Conservation (phyloP, 371 early-diverging fungal genomes). For the Coemansia sp. region DNA sequence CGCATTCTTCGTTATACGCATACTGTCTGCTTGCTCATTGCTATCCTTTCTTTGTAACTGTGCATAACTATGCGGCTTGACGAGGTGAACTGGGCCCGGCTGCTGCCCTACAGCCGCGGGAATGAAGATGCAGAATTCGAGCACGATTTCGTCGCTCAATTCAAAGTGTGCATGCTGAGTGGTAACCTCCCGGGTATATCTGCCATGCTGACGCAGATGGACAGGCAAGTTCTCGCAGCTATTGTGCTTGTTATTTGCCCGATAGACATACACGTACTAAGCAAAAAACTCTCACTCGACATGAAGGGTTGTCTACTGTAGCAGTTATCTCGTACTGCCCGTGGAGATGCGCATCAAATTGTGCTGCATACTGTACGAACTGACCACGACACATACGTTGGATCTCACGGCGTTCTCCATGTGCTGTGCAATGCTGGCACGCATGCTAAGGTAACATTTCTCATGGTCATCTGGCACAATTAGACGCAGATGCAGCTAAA, state of each 20-base stretch:
- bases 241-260: background rate
- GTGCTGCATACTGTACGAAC: constrained; percentile 42
- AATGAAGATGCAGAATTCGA: constrained; percentile 37
- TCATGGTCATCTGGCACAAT: background rate
- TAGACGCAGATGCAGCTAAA: background rate
- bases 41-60: background rate
- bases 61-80: constrained; percentile 35
- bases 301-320: constrained; percentile 13
- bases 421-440: constrained; percentile 31
- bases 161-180: constrained; percentile 37
- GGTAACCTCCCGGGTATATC: constrained; percentile 16
- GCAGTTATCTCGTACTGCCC: constrained; percentile 35
- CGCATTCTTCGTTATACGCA: background rate
- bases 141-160: constrained; percentile 27
- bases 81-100: constrained; percentile 43
- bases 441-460: constrained; percentile 36
- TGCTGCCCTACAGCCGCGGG: constrained; percentile 41
- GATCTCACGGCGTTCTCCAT: constrained; percentile 24
- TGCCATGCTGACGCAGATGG: constrained; percentile 34
- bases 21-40: constrained; percentile 1
- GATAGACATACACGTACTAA: too few species aligned
- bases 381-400: constrained; percentile 30
- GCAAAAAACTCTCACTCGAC: too few species aligned
- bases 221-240: constrained; percentile 15
- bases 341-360: constrained; percentile 20